Base-by-base conservation (phyloP, 2,329 filamentous ascomycete species). In the Aspergillus awamori region DNA sequence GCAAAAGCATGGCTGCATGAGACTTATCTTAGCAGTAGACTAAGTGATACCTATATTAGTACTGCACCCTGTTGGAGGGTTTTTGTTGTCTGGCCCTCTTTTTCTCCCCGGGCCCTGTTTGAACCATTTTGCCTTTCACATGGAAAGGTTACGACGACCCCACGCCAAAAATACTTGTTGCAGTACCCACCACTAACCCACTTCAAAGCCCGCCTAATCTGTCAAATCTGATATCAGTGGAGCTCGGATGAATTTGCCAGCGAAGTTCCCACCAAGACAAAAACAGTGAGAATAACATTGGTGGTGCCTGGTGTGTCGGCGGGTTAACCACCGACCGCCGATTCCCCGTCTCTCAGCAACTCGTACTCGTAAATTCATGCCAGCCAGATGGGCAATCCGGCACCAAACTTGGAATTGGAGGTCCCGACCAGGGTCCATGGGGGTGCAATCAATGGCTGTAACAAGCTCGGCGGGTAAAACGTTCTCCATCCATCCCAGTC, bases 201-300 rank as follows among this genome's bases (percentile, higher is more conserved):
- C 45, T 8, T 5, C 13, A 36, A 13, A 49, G 24, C 26, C 45
- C 47, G 26, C 26, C 26, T 51, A 51, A 51, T 33, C 47, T 51
- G 47, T 51, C 47, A 51, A 51, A 51, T 51, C 47, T 51, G 47
- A 51, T 51, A 51, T 51, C 47, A 8, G 47, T 51, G 47, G 47
- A 51, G 26, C 26, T 36, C 47, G 26, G 24, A 10, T n/a, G 24
- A 51, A 8, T 51, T 15, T 15, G 11, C 47, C 8, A 36, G 33
- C 33, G 10, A 36, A 36, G 47, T 51, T 30, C 47, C 28, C 24
- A 51, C 47, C 13, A 30, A 36, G 33, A 36, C 13, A 36, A n/a
- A 28, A 30, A n/a, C 24, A 48, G 45, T 11, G 24, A 17, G 24
- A 17, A 49, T 49, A 30, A 13, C 33, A 20, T 20, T 20, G 33